Percentiles rank a stretch among this genome's conserved stretches.
Evolutionary conservation across 164 flowering plant genomes (phyloP).

Genomic region (Aristolochia californica): DNA sequence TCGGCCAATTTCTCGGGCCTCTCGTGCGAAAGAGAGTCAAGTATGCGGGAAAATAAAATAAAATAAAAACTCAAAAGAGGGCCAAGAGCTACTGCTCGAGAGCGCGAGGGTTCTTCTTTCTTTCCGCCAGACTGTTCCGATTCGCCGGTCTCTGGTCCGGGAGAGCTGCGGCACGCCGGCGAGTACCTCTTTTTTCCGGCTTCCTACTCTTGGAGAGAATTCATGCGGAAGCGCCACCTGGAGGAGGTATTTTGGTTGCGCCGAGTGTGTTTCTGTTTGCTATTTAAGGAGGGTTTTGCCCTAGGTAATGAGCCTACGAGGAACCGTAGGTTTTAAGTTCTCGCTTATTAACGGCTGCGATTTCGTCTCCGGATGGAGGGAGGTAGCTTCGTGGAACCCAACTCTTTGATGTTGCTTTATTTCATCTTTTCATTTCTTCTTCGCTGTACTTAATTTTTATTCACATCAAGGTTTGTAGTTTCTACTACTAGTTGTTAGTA

Average conservation of each 20-base stretch:
- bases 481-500: too few relatives aligned
- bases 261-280: background rate
- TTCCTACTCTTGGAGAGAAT: background rate
- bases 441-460: background rate
- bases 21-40: too few relatives aligned
- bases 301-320: slow-evolving; percentile 32
- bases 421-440: background rate
- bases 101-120: slow-evolving; percentile 1
- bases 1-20: too few relatives aligned
- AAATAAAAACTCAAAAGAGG: too few relatives aligned
- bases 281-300: slow-evolving; percentile 6
- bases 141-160: background rate
- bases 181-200: background rate
- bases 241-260: slow-evolving; percentile 5
- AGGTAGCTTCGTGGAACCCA: slow-evolving; percentile 38
- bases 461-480: background rate
- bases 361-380: slow-evolving; percentile 94
- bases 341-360: slow-evolving; percentile 36
- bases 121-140: background rate
- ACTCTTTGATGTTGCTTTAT: background rate
- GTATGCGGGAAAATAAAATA: too few relatives aligned
- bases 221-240: slow-evolving; percentile 8
- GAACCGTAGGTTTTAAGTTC: slow-evolving; percentile 32
- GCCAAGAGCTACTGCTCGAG: too few relatives aligned
- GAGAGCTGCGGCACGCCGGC: background rate